A percentile compares a stretch with the other conserved stretches of the same genome.
Conservation (phyloP, 768 basidiomycete genomes). For the Tulasnella sp. region DNA sequence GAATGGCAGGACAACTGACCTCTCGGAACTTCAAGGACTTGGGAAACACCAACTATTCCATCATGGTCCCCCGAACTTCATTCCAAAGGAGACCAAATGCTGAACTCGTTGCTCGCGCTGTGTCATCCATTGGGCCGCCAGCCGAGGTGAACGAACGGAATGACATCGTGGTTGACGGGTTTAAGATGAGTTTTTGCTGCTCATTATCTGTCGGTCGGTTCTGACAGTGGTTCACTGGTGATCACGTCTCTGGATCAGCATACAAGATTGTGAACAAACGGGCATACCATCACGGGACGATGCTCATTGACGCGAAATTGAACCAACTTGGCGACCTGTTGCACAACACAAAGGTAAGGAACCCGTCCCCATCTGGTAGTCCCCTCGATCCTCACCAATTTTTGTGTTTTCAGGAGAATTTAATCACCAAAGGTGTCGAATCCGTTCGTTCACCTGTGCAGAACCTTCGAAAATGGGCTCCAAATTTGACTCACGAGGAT, state of each 20-base stretch:
- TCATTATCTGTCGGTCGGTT: neutral
- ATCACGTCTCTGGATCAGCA: constrained; percentile 91
- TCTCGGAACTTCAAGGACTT: constrained; percentile 55
- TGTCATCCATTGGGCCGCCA: constrained; percentile 59
- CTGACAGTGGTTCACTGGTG: constrained; percentile 10
- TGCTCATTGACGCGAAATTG: constrained; percentile 83
- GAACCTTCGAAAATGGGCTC: constrained; percentile 57
- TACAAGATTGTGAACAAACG: constrained; percentile 88
- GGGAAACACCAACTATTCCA: constrained; percentile 95
- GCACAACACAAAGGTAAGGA: constrained; percentile 52
- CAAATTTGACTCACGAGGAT: constrained; percentile 50
- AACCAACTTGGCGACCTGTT: constrained; percentile 65
- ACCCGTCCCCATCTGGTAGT: neutral
- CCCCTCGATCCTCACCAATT: neutral
- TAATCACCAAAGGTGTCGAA: constrained; percentile 77
- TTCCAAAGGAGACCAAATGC: constrained; percentile 79
- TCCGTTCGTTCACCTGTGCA: constrained; percentile 90
- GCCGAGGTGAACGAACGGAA: constrained; percentile 83
- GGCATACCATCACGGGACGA: constrained; percentile 97
- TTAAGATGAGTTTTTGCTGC: constrained; percentile 67
- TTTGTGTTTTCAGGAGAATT: constrained; percentile 48
- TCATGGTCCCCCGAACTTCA: constrained; percentile 71
- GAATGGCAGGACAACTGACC: neutral
- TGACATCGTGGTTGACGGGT: constrained; percentile 73
- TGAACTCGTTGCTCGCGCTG: constrained; percentile 65